These are phyloP conservation scores for Colletotrichum destructivum DNA, from an alignment of 2,329 filamentous ascomycete species.

Conservation along the genomic window DNA sequence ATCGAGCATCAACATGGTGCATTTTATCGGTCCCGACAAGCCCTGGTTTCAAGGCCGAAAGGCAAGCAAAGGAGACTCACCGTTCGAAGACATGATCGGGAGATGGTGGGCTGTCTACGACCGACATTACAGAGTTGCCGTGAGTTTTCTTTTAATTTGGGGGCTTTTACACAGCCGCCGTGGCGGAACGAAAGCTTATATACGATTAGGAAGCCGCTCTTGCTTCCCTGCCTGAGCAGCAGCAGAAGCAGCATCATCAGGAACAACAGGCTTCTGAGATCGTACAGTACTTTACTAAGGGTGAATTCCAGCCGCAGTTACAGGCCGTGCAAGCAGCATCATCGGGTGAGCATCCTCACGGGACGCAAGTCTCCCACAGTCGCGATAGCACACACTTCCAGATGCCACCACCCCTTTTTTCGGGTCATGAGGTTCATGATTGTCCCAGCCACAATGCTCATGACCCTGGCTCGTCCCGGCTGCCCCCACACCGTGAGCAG, in stretches of 20 bases:
- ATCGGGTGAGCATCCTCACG: slow-evolving; percentile 52
- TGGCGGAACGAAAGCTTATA: slow-evolving; percentile 7
- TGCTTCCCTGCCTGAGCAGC: slow-evolving; percentile 12
- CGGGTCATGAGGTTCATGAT: slow-evolving; percentile 32
- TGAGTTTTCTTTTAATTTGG: slow-evolving; percentile 51
- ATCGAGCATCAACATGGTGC: slow-evolving; percentile 88
- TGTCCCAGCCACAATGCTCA: slow-evolving; percentile 42
- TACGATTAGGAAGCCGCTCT: slow-evolving; percentile 18
- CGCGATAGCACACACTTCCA: slow-evolving; percentile 46
- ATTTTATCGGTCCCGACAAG: slow-evolving; percentile 94
- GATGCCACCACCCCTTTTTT: slow-evolving; percentile 41
- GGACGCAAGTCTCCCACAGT: slow-evolving; percentile 46
- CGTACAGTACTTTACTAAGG: slow-evolving; percentile 69
- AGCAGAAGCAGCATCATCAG: slow-evolving; percentile 13
- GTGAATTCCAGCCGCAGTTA: slow-evolving; percentile 63
- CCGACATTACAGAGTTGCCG: slow-evolving; percentile 78
- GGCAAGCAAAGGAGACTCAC: slow-evolving; percentile 67
- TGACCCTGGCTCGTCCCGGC: slow-evolving; percentile 35
- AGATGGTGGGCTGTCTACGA: slow-evolving; percentile 98
- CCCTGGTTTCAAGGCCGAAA: slow-evolving; percentile 83
- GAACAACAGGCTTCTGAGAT: slow-evolving; percentile 51
- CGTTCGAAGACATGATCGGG: slow-evolving; percentile 87
- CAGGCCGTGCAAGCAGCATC: slow-evolving; percentile 44
- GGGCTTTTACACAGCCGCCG: background rate
- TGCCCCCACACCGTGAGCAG: slow-evolving; percentile 30